Conservation (phyloP, 2,329 filamentous ascomycete genomes). For the Verruconis gallopava region DNA sequence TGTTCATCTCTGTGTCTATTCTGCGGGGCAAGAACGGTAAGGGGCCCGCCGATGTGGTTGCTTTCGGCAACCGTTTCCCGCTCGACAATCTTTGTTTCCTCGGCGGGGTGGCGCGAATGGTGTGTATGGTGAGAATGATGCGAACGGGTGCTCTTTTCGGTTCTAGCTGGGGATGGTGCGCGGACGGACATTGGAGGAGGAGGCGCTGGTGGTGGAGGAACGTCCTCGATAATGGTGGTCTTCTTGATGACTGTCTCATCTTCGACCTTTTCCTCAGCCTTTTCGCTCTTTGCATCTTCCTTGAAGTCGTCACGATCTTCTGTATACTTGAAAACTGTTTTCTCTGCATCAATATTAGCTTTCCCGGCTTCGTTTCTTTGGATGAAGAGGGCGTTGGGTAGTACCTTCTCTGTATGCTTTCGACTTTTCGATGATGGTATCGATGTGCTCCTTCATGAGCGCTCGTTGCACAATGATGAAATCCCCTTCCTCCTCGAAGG, state of each 20-base stretch:
- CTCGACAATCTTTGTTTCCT: neutral
- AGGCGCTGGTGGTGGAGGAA: constrained; percentile 10
- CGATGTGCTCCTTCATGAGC: constrained; percentile 80
- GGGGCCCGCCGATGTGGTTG: constrained; percentile 32
- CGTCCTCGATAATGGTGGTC: neutral
- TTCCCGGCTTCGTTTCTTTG: constrained; percentile 28
- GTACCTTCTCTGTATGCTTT: constrained; percentile 45
- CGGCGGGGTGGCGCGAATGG: constrained; percentile 1
- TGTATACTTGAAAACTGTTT: constrained; percentile 21
- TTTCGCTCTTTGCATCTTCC: constrained; percentile 17
- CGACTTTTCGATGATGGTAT: constrained; percentile 73
- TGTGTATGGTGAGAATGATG: constrained; percentile 3
- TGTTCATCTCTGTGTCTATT: constrained; percentile 35
- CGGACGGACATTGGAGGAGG: constrained; percentile 17
- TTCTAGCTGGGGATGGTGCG: constrained; percentile 20
- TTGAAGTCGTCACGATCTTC: constrained; percentile 21
- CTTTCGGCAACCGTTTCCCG: constrained; percentile 32
- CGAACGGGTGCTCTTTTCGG: constrained; percentile 17
- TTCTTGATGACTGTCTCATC: neutral
- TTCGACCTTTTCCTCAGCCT: constrained; percentile 14
- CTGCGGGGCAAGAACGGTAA: constrained; percentile 38
- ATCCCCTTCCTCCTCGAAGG: constrained; percentile 67
- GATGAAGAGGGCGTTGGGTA: neutral
- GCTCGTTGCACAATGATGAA: constrained; percentile 73
- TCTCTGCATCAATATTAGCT: constrained; percentile 15